Evolutionary conservation across 164 flowering plant genomes (phyloP), one percentile per base, ranked within the genome.

Genomic region (Vitis rupestris): DNA sequence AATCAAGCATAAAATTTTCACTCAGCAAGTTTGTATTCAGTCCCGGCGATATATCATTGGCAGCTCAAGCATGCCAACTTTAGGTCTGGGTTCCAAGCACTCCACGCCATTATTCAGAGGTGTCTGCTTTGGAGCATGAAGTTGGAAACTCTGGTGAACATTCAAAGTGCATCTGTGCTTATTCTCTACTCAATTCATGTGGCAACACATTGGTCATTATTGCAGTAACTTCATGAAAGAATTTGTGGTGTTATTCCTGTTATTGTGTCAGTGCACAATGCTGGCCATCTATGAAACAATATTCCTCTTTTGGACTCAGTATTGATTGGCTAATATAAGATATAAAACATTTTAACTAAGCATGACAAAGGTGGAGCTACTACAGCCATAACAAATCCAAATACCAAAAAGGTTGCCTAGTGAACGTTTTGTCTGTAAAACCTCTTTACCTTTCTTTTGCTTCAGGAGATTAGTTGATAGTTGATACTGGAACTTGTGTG

Each of bases 101-200:
- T 70, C 73, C 29, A 52, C 27, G 27, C 66, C 69, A 61, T 57
- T 79, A 58, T 64, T 59, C 69, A 66, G 69, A 62, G 78, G 77
- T 80, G 76, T 82, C 72, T 78, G 78, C 81, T 80, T 85, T 51
- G 71, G 84, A 66, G 23, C 76, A 61, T 79, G 81, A 80, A 75
- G 80, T 80, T 76, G 68, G 75, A 77, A 53, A 49, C 61, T 72
- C 59, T 74, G 80, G 76, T 76, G 80, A 85, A 79, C 66, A 73
- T 77, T 80, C 64, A 72, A 55, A 61, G 52, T 50, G 61, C 61
- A 49, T 56, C 65, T 52, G 13, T 73, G 37, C 67, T 70, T 61
- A 50, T 65, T 69, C 59, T 47, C 59, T 37, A 60, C 50, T 63
- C 51, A 37, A n/a, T 55, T 52, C 17, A 44, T 52, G 54, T 66